phyloP scores from a whole-genome alignment of 2,329 filamentous ascomycete genomes.

The Fusarium fracticaudum region DNA sequence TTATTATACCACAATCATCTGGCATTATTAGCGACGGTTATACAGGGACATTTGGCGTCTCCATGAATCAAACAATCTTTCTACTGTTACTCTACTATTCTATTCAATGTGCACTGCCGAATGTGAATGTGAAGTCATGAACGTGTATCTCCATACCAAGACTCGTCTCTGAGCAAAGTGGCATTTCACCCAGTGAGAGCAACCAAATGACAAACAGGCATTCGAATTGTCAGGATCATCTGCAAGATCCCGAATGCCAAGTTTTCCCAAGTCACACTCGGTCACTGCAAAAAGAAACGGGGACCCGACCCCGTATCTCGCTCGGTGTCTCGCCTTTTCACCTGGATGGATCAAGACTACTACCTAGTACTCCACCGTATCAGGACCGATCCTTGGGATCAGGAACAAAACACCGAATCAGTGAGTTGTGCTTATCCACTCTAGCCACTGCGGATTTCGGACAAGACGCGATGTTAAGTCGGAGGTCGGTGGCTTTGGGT shows the following conservation, averaged over 20 bases:
- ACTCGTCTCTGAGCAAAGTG: background rate
- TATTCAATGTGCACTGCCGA: background rate
- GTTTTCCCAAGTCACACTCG: constrained; percentile 1
- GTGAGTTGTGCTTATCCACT: constrained; percentile 6
- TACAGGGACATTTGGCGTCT: constrained; percentile 27
- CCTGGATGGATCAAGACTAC: background rate
- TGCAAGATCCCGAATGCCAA: constrained; percentile 35
- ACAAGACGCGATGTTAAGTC: background rate
- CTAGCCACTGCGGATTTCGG: constrained; percentile 16
- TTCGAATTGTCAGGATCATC: constrained; percentile 9
- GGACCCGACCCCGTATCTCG: background rate
- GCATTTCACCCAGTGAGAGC: constrained; percentile 14
- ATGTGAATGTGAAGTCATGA: background rate
- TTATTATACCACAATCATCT: constrained; percentile 33
- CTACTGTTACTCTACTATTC: background rate
- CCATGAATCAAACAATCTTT: constrained; percentile 35
- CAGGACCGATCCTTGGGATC: constrained; percentile 10
- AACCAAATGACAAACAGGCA: constrained; percentile 29
- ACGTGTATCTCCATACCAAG: background rate
- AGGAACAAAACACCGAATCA: background rate
- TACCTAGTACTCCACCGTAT: background rate
- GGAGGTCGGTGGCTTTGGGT: constrained; percentile 17
- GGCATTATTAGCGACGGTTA: constrained; percentile 43
- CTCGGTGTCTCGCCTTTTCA: constrained; percentile 27
- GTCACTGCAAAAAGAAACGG: constrained; percentile 1